Evolutionary conservation across 2,329 filamentous ascomycete genomes (phyloP), one percentile per base, ranked within the genome.

Genomic region (Rhinocladiella similis): DNA sequence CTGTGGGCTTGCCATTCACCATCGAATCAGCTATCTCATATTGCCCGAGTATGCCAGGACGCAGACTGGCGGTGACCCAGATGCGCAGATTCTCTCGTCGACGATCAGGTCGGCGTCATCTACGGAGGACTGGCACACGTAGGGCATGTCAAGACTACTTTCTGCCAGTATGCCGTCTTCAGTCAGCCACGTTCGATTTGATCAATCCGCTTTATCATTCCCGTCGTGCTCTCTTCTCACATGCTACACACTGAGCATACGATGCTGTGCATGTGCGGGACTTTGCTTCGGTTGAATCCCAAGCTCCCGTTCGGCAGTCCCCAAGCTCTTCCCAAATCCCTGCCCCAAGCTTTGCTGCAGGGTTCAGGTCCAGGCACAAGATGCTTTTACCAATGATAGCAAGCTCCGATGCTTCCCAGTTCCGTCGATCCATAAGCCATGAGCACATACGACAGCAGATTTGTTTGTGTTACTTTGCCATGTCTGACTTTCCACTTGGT

Each of bases 311-410:
- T 46, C 43, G 20, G 43, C 43, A 41, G 18, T n/a, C 38, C 38
- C 38, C 38, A 41, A 12, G 38, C 38, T 41, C 38, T 19, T 41
- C 38, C 38, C 18, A 41, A 41, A 41, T 41, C 38, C 38, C 18
- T 29, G 43, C 14, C 22, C 43, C 43, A 46, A 46, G 43, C 20
- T 46, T 33, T 46, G 43, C 20, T 27, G 20, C 20, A 46, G 43
- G 43, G 22, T 46, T 27, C 12, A 46, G 43, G 25, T 46, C 43
- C 43, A 46, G 43, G 43, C 43, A 46, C 43, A 20, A 27, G 22
- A n/a, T 25, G 19, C 12, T 27, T 43, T 46, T 27, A 46, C 43
- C 43, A 46, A 46, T 46, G 20, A 16, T 27, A 25, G 7, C 25
- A 20, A 46, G 43, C 43, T 16, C 20, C 10, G n/a, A n/a, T 46